These are phyloP conservation scores for Jacaranda copaia DNA, from an alignment of 257 asterid genomes.

Conservation along the genomic window DNA sequence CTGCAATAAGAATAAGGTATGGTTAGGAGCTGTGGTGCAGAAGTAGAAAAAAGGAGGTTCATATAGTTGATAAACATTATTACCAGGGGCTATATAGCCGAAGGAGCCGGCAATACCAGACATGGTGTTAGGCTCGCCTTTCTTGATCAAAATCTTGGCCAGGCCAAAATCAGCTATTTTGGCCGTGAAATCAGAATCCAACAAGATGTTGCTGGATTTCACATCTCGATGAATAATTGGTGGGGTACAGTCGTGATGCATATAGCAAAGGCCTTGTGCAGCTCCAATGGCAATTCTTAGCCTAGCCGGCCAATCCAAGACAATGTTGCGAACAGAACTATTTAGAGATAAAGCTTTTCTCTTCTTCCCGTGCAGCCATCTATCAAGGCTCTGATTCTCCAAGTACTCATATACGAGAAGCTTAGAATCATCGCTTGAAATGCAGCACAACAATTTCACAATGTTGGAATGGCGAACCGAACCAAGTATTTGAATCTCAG, in stretches of 20 bases:
- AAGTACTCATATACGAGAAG: slow-evolving; percentile 62
- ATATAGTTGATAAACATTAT: neutral
- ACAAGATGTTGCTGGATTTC: slow-evolving; percentile 58
- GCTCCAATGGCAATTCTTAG: slow-evolving; percentile 58
- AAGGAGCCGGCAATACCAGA: slow-evolving; percentile 68
- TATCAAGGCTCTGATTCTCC: slow-evolving; percentile 63
- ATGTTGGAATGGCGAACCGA: slow-evolving; percentile 57
- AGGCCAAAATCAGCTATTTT: slow-evolving; percentile 64
- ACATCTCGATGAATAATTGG: slow-evolving; percentile 61
- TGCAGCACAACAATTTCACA: slow-evolving; percentile 68
- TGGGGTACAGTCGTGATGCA: slow-evolving; percentile 64
- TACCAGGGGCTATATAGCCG: slow-evolving; percentile 71
- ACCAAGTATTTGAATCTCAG: slow-evolving; percentile 59
- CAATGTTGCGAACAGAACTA: slow-evolving; percentile 14
- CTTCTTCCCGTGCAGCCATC: slow-evolving; percentile 58
- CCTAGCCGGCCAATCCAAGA: slow-evolving; percentile 60
- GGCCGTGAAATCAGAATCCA: slow-evolving; percentile 52
- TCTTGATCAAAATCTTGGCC: slow-evolving; percentile 48
- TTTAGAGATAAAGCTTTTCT: slow-evolving; percentile 26
- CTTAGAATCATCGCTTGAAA: slow-evolving; percentile 50
- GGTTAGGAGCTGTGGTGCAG: no score
- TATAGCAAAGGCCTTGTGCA: slow-evolving; percentile 62
- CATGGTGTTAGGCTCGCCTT: slow-evolving; percentile 50
- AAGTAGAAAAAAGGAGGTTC: neutral
- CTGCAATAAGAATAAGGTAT: slow-evolving; percentile 45